Percentiles rank a stretch among this genome's conserved stretches.
phyloP scores from a whole-genome alignment of 352 stramenopile species.

The Globisporangium nunn region DNA sequence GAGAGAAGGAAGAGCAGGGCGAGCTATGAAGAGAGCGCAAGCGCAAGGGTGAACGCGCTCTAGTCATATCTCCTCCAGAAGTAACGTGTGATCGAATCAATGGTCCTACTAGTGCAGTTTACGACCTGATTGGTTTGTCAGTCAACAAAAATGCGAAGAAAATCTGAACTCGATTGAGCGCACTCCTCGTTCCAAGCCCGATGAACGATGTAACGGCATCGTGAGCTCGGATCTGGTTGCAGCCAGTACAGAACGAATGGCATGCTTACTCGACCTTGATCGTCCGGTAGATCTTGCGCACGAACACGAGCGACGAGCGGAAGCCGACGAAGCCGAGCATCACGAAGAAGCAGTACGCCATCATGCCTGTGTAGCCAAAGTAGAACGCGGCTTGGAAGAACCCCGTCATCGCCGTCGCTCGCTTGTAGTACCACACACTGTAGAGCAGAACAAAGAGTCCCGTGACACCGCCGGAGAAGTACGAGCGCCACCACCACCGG shows the following conservation, averaged over 20 bases:
- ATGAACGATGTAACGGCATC: no score
- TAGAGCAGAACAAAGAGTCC: conserved; percentile 95
- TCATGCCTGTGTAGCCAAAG: conserved; percentile 97
- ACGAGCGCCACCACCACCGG: conserved; percentile 96
- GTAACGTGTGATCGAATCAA: no score
- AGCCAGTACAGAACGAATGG: background rate
- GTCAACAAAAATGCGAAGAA: no score
- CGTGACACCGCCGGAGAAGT: conserved; percentile 92
- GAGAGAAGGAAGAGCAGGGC: no score
- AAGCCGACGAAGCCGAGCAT: conserved; percentile 97
- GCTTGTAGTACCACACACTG: conserved; percentile 95
- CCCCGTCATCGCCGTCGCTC: conserved; percentile 91
- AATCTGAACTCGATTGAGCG: no score
- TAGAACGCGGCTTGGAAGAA: conserved; percentile 96
- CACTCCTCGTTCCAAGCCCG: no score
- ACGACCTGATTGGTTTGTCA: no score
- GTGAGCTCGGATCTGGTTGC: conserved; percentile 11
- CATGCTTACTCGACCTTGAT: conserved; percentile 92
- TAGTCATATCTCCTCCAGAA: no score
- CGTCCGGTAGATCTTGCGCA: conserved; percentile 96
- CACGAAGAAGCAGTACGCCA: conserved; percentile 96
- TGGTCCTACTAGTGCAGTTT: no score
- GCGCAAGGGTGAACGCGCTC: no score
- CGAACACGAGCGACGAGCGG: conserved; percentile 93
- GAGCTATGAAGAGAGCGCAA: no score